Evolutionary conservation across 179 eudicot species (phyloP), one percentile per base, ranked within the genome.

Genomic region (Patellifolia procumbens): DNA sequence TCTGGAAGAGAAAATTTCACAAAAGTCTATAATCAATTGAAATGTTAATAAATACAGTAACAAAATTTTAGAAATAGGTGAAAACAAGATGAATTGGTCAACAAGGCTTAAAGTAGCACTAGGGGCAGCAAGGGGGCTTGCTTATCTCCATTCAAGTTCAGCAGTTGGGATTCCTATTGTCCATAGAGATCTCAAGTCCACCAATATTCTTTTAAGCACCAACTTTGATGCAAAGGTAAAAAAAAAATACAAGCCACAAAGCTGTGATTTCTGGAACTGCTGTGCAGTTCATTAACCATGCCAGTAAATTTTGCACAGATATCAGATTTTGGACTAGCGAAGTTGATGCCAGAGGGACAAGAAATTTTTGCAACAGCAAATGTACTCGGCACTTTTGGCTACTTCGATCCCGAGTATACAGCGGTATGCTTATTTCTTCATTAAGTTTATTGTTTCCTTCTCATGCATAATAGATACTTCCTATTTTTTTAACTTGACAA

Each of bases 81-180:
- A 90, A 84, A 79, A 74, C 37, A 93, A 86, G 86, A 95, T 91
- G 93, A 92, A 95, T 78, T 94, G 97, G 94, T 84, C 97, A 53
- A 76, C 76, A 68, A 90, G 98, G 86, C 92, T 94, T 19, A 94
- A 90, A 81, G 93, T 94, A 76, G 98, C 97, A 76, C 74, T 94
- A 37, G 98, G 97, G 81, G 94, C 93, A 82, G 98, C 98, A 85
- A 88, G 86, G 77, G 98, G 98, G 73, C 94, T 94, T 72, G 94
- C 96, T 43, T 89, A 91, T 84, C 94, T 94, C 64, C 98, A 94
- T 81, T 92, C 97, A 67, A 87, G 96, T 85, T 84, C 96, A 62
- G 83, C 89, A 17, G 92, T 93, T 68, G 98, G 99, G 45, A 93
- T 90, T 85, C 99, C 99, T n/a, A 91, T 95, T 58, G 86, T 95